Base-by-base conservation (phyloP, 2,329 filamentous ascomycete species). In the Diaporthe helianthi region DNA sequence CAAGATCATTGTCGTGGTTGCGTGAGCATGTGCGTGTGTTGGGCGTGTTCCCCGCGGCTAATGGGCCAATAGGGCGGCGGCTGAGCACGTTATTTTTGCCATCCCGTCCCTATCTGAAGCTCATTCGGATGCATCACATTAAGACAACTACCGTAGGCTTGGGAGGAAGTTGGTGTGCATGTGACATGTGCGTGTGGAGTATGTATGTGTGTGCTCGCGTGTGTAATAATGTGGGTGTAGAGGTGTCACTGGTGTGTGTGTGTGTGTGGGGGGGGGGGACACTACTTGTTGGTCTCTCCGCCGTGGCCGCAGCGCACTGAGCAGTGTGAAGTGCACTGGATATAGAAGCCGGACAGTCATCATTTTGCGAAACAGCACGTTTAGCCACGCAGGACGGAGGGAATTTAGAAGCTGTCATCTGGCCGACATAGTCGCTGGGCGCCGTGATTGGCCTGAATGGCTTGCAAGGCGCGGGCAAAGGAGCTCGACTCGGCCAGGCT, bases 11-110 rank as follows among this genome's bases (percentile, higher is more conserved):
- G 26, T 47, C 29, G 19, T 19, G 41, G 41, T 44, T 63, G 29
- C 38, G 52, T 13, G 29, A 49, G 29, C 44, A 4, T 26, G 26
- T 46, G 26, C 13, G 29, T 24, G 46, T 47, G 10, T 29, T 26
- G 24, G 36, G 24, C 19, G 6, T 19, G 10, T 29, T 29, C 41
- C 64, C 52, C 52, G 64, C 64, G 64, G 64, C 52, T 67, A 55
- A 17, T 38, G 24, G 41, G 64, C 64, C 64, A 67, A 67, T 67
- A 6, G 52, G 64, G 29, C 41, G 22, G 52, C 6, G 6, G 41
- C 29, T 38, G 52, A 46, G 64, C 54, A 55, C 52, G 64, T 67
- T 67, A 67, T 67, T 67, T 67, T 67, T 67, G 64, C 64, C 41
- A 4, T n/a, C 9, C 26, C 17, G 33, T 19, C 26, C 19, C 12